A percentile compares a stretch with the other conserved stretches of the same genome.
phyloP scores from a whole-genome alignment of 2,329 filamentous ascomycete species.

The Juglanconis juglandina region DNA sequence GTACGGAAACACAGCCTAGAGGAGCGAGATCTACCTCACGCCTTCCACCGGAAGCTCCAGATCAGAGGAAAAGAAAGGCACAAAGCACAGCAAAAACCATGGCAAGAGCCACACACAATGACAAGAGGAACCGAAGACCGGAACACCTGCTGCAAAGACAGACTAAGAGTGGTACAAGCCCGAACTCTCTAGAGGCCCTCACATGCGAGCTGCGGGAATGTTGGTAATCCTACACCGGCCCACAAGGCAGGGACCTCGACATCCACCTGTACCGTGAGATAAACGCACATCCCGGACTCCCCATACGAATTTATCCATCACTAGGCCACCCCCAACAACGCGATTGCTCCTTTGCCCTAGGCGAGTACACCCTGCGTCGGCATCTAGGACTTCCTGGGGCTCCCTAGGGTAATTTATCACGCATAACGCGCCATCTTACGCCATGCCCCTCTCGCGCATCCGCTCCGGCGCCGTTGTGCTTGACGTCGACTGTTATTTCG shows the following conservation, averaged over 20 bases:
- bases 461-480: too few species aligned
- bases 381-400: background rate
- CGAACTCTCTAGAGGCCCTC: background rate
- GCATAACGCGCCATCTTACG: background rate
- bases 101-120: too few species aligned
- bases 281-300: too few species aligned
- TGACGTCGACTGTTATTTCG: background rate
- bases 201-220: too few species aligned
- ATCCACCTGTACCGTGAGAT: background rate
- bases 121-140: too few species aligned
- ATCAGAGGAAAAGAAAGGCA: too few species aligned
- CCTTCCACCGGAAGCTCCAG: too few species aligned
- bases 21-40: too few species aligned
- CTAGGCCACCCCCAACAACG: background rate
- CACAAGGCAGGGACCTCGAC: background rate
- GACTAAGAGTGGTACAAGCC: background rate
- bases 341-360: background rate
- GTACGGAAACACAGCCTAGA: too few species aligned
- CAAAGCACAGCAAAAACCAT: too few species aligned
- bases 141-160: background rate
- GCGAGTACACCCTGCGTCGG: background rate
- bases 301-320: too few species aligned
- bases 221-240: background rate
- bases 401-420: background rate
- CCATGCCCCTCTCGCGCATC: background rate